Base-by-base conservation (phyloP, 2,329 filamentous ascomycete species). In the Aspergillus sp. region DNA sequence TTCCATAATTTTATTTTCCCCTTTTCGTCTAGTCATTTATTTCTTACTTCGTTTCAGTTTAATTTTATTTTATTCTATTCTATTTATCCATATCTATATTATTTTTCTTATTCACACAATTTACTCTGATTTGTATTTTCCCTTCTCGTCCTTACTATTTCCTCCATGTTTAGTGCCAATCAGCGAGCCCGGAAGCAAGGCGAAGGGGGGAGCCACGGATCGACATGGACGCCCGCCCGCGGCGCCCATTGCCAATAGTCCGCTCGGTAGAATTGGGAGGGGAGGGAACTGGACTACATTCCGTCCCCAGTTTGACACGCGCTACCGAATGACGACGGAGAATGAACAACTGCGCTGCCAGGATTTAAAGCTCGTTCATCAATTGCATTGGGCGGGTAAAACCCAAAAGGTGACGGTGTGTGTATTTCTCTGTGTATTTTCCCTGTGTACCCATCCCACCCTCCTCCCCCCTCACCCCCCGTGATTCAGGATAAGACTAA, bases 221-320 rank as follows among this genome's bases (percentile, higher is more conserved):
- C 73, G 73, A 75, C 73, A 70, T 68, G 67, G 72, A 71, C 60
- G 67, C 68, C 70, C 69, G 69, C 55, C 63, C 65, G 60, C 63
- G 62, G 62, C 69, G 68, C 69, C 70, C 70, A 73, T 72, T 73
- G 69, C 67, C 73, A 75, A 75, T 75, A 75, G 73, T 75, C 65
- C 50, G 55, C 66, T 70, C 68, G 68, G 65, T 70, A 74, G 64
- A 67, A 67, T 70, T 66, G 65, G 59, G 54, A 56, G 32, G 48
- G 38, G 36, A 30, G 47, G 32, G 49, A 43, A 64, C 54, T 61
- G 64, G 53, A 58, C 21, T 23, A 23, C 67, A 71, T 70, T 70
- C 67, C 66, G 57, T 58, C 55, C 57, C 57, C 47, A 62, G 65
- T 70, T 69, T 68, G 70, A 68, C 68, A 70, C 66, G 65, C 63